Evolutionary conservation across 139 green algal species (phyloP).

Genomic region (Chlamydomonas sphaeroides): DNA sequence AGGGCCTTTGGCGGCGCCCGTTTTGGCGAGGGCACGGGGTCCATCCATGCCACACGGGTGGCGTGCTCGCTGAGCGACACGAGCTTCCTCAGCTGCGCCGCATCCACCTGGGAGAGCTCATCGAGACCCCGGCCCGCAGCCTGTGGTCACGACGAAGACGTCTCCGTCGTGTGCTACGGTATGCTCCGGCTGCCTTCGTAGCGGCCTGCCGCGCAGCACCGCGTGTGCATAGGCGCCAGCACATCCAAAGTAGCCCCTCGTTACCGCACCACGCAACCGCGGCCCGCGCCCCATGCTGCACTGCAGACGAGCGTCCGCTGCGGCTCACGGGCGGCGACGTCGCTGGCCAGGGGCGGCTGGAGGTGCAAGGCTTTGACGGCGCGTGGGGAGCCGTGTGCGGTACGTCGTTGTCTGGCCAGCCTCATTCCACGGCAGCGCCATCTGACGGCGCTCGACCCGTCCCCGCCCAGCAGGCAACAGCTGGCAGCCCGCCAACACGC

Average conservation of each 20-base stretch:
- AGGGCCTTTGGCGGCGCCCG: no score
- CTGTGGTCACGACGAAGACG: constrained; percentile 6
- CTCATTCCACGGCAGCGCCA: no score
- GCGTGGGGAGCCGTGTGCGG: constrained; percentile 15
- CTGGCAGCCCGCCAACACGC: constrained; percentile 15
- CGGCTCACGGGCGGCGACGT: not conserved
- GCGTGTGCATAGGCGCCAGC: no score
- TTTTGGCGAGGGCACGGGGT: not conserved
- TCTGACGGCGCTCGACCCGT: no score
- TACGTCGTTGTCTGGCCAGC: no score
- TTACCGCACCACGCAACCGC: no score
- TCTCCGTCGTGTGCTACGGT: constrained; percentile 2
- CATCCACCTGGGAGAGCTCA: not conserved
- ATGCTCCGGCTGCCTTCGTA: no score
- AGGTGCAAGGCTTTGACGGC: not conserved
- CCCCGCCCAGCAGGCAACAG: no score
- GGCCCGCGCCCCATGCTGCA: no score
- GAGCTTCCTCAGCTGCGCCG: no score
- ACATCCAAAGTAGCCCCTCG: no score
- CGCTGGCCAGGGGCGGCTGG: not conserved
- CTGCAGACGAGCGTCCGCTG: not conserved
- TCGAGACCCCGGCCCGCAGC: not conserved
- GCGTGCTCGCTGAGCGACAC: not conserved
- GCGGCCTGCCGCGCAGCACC: no score
- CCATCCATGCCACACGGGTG: not conserved